These are phyloP conservation scores for Simplicillium aogashimaense DNA, from an alignment of 2,329 filamentous ascomycete species.

Conservation along the genomic window DNA sequence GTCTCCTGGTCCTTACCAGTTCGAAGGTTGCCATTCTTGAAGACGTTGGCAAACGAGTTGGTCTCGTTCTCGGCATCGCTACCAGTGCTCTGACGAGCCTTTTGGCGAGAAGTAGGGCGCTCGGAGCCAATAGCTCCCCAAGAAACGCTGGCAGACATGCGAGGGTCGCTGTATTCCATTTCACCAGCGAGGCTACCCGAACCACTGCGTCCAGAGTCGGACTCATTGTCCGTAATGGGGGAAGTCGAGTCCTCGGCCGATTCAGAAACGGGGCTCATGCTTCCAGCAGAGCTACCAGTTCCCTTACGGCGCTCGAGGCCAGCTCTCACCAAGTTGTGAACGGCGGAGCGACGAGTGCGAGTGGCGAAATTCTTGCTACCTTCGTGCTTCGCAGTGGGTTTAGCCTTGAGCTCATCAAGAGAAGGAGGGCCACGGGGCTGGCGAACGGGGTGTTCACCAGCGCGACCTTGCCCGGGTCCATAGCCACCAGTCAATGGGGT, in stretches of 20 bases:
- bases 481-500: conserved; percentile 79
- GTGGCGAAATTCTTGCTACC: conserved; percentile 97
- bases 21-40: conserved; percentile 48
- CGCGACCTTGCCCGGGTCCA: conserved; percentile 83
- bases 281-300: conserved; percentile 61
- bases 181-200: conserved; percentile 76
- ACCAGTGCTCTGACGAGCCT: conserved; percentile 52
- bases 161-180: conserved; percentile 59
- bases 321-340: conserved; percentile 84
- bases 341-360: conserved; percentile 82
- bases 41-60: conserved; percentile 56
- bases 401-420: conserved; percentile 79
- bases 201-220: conserved; percentile 59
- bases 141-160: conserved; percentile 62
- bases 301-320: conserved; percentile 78
- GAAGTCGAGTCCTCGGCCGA: conserved; percentile 57
- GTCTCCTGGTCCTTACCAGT: conserved; percentile 43
- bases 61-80: conserved; percentile 45
- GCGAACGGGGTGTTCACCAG: conserved; percentile 86
- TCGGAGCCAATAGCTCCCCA: conserved; percentile 81
- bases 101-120: conserved; percentile 63
- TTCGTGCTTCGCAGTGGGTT: conserved; percentile 86
- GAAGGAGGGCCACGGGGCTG: conserved; percentile 89
- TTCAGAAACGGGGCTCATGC: conserved; percentile 86
- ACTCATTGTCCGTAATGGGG: conserved; percentile 63